Conservation (phyloP, 495 filamentous ascomycete genomes). For the Pseudoneurospora amorphoporcata region DNA sequence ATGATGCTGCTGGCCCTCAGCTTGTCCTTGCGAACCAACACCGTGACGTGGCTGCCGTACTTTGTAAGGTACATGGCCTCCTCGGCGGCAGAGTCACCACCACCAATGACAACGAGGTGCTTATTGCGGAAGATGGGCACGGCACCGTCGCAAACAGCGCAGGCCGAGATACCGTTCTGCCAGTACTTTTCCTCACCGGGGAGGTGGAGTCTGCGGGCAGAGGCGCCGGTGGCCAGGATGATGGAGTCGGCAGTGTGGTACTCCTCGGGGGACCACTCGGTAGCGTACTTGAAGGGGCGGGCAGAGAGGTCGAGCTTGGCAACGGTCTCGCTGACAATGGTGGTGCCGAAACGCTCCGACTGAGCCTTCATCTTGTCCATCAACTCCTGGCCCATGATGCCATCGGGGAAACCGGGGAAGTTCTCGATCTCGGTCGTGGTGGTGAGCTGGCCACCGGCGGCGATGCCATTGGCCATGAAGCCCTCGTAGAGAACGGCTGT, state of each 20-base stretch:
- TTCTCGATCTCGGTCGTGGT: constrained; percentile 98
- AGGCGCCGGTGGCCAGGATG: constrained; percentile 93
- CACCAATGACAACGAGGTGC: constrained; percentile 90
- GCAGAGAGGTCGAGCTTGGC: constrained; percentile 74
- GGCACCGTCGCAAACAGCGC: constrained; percentile 94
- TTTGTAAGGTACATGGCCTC: constrained; percentile 97
- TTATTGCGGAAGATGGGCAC: constrained; percentile 96
- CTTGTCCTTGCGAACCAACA: constrained; percentile 78
- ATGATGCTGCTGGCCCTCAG: constrained; percentile 85
- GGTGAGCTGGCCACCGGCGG: constrained; percentile 89
- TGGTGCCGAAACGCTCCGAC: constrained; percentile 81
- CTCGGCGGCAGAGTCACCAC: constrained; percentile 93
- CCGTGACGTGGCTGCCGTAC: constrained; percentile 89
- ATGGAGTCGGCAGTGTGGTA: constrained; percentile 78
- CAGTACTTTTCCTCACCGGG: constrained; percentile 90
- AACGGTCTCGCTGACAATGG: constrained; percentile 87
- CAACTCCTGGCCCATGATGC: constrained; percentile 71
- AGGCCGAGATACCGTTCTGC: constrained; percentile 94
- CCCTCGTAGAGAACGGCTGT: constrained; percentile 89
- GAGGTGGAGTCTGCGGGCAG: constrained; percentile 70
- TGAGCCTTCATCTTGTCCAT: constrained; percentile 96
- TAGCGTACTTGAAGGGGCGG: constrained; percentile 85
- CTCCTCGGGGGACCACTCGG: constrained; percentile 67
- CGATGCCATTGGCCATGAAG: constrained; percentile 94
- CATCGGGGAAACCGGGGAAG: constrained; percentile 86